Conservation (phyloP, 2,329 filamentous ascomycete species). For the Aspergillus pseudotamarii region DNA sequence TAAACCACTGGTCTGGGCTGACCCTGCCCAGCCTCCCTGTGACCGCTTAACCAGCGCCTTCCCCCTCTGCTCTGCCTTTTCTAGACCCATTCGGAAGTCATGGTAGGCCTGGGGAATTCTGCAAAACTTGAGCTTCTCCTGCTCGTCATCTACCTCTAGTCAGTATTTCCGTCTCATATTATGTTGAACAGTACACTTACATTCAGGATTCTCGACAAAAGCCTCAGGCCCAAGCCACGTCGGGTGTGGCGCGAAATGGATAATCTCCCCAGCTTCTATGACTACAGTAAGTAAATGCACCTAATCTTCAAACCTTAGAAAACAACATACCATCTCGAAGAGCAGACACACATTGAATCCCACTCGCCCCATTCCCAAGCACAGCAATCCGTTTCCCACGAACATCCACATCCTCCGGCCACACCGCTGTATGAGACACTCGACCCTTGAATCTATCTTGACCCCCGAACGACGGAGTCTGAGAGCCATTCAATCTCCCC, state of each 20-base stretch:
- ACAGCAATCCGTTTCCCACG: conserved; percentile 30
- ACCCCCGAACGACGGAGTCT: conserved; percentile 35
- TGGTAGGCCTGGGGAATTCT: conserved; percentile 16
- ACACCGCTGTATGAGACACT: conserved; percentile 30
- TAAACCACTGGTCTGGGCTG: too few relatives aligned
- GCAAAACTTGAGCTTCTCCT: conserved; percentile 25
- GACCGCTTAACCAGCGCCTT: too few relatives aligned
- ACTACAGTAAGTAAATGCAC: background rate
- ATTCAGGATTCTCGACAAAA: conserved; percentile 18
- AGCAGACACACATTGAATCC: conserved; percentile 35
- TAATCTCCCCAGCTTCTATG: conserved; percentile 22
- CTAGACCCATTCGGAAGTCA: conserved; percentile 7
- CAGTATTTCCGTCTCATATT: background rate
- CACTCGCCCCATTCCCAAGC: conserved; percentile 37
- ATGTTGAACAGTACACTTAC: background rate
- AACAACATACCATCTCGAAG: background rate
- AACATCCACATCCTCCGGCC: conserved; percentile 27
- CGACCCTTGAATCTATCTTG: conserved; percentile 29
- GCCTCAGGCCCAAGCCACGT: conserved; percentile 31
- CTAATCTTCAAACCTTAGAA: too few relatives aligned
- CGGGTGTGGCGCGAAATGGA: conserved; percentile 30
- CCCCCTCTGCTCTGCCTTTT: too few relatives aligned
- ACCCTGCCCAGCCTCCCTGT: too few relatives aligned
- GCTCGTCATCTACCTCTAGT: conserved; percentile 24
- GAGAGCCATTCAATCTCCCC: conserved; percentile 15